Evolutionary conservation across 225 moss, liverwort and hornwort genomes (phyloP), one percentile per base, ranked within the genome.

Genomic region (Climacium dendroides): DNA sequence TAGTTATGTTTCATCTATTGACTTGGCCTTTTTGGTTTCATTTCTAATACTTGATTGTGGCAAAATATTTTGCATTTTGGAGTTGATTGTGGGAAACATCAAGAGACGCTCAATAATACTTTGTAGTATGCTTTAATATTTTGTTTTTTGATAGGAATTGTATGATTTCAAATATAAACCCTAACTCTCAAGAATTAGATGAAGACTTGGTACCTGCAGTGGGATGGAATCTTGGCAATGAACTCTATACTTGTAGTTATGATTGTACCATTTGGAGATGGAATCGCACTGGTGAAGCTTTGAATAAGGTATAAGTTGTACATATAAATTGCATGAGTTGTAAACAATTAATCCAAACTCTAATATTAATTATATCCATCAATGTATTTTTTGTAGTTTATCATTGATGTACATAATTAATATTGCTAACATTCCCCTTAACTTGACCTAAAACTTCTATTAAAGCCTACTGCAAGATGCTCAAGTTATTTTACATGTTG

Each of bases 181-280:
- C 91, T 17, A 79, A 90, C 28, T 72, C 15, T 45, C 15, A 25
- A 73, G 7, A 17, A 85, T 87, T 67, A 98, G 96, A 98, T 72
- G 89, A 90, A 80, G 96, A 96, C 89, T 90, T 96, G 37, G 94
- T 97, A 45, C 90, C 95, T 71, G 95, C 93, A 2, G 90, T 98
- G 10, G 97, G 95, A 83, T 98, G 98, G 98, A 97, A 96, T 89
- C 88, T 95, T 19, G 86, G 87, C 74, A 95, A 94, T 87, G 98
- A 98, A 74, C 87, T 98, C n/a, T 98, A 93, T 55, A 93, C 96
- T 13, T 97, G 98, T 83, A 95, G 98, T 81, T 93, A 98, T 26
- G 97, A 98, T 85, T 91, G 88, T 24, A 95, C 95, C 84, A 95
- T 98, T 6, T 98, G 98, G 97, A 88, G 81, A 87, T 98, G 98